Percentiles rank a stretch among this genome's conserved stretches.
These are phyloP conservation scores for Madurella mycetomatis DNA, from an alignment of 2,329 filamentous ascomycete species.

Conservation along the genomic window DNA sequence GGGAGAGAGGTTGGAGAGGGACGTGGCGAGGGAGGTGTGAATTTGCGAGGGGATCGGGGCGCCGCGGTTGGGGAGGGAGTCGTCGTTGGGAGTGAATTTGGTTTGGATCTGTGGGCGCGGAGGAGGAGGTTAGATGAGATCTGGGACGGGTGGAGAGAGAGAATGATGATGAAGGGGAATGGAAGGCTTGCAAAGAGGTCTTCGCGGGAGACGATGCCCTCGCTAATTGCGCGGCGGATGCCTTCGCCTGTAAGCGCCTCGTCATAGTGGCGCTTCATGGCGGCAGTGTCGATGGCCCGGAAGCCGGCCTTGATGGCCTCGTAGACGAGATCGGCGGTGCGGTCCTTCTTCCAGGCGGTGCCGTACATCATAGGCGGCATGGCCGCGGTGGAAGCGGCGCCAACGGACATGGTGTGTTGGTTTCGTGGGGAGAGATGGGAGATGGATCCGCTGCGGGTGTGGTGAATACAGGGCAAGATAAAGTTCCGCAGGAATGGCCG, in stretches of 20 bases:
- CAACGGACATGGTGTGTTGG: conserved; percentile 3
- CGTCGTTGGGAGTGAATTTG: conserved; percentile 70
- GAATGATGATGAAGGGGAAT: not conserved
- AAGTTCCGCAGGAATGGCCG: not conserved
- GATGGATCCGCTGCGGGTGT: not conserved
- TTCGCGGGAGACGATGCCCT: conserved; percentile 50
- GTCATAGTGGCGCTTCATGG: conserved; percentile 73
- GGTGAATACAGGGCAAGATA: not conserved
- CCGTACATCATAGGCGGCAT: conserved; percentile 65
- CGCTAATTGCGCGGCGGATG: conserved; percentile 55
- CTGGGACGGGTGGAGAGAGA: not conserved
- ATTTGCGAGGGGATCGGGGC: conserved; percentile 61
- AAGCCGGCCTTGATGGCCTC: conserved; percentile 66
- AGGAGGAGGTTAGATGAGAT: not conserved
- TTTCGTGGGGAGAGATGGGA: not conserved
- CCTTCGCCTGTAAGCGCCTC: conserved; percentile 67
- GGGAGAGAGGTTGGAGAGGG: conserved; percentile 57
- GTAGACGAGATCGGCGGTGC: conserved; percentile 63
- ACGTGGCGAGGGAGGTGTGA: conserved; percentile 61
- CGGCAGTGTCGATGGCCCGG: conserved; percentile 70
- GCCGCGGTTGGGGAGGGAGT: conserved; percentile 56
- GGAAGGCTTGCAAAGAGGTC: conserved; percentile 56
- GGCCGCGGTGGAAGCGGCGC: conserved; percentile 24
- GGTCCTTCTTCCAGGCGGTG: conserved; percentile 79
- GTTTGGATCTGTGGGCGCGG: conserved; percentile 60